These are phyloP conservation scores for Termitomyces sp. DNA, from an alignment of 768 basidiomycete genomes.

Conservation along the genomic window DNA sequence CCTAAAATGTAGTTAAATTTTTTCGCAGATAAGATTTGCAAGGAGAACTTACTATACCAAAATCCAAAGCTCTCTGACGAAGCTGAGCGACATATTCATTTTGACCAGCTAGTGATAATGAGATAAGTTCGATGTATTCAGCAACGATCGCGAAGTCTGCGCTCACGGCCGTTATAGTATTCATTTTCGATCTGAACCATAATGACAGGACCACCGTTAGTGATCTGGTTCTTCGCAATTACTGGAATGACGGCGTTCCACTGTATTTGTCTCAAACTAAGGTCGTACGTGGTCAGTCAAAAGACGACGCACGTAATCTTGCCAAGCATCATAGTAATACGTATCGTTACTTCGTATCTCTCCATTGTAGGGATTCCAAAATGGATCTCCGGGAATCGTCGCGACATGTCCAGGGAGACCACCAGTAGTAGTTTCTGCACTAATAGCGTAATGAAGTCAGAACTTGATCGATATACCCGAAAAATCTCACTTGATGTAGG, in stretches of 20 bases:
- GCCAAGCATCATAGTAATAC: conserved; percentile 13
- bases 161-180: conserved; percentile 12
- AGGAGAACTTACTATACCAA: conserved; percentile 8
- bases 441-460: neutral
- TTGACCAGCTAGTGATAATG: conserved; percentile 8
- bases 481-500: conserved; percentile 11
- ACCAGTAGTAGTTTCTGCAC: conserved; percentile 12
- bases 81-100: conserved; percentile 14
- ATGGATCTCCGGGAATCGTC: conserved; percentile 13
- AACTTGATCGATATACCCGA: neutral
- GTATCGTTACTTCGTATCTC: conserved; percentile 15
- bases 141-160: neutral
- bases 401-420: conserved; percentile 13
- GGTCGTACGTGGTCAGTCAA: neutral
- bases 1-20: neutral
- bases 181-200: conserved; percentile 15
- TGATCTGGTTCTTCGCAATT: conserved; percentile 13
- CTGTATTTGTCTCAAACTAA: neutral
- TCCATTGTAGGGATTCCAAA: conserved; percentile 14
- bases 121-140: neutral
- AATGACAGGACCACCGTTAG: conserved; percentile 11
- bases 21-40: too few species aligned
- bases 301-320: conserved; percentile 10
- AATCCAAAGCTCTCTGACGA: conserved; percentile 8
- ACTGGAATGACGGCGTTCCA: conserved; percentile 13